Base-by-base conservation (phyloP, 495 filamentous ascomycete species). In the Cryomyces antarcticus region DNA sequence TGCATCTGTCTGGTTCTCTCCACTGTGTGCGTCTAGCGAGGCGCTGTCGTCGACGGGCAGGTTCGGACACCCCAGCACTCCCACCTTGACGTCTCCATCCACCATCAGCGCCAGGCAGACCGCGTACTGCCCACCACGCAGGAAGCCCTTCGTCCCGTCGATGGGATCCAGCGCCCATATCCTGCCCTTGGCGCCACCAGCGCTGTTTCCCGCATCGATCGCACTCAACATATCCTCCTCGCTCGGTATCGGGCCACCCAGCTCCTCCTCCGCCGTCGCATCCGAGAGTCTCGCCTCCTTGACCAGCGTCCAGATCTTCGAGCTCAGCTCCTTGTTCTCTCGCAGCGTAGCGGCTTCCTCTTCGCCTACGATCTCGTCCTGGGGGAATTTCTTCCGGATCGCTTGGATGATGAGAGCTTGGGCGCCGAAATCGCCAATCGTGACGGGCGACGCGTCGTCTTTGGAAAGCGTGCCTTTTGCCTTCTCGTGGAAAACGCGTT, bases 81-180 rank as follows among this genome's bases (percentile, higher is more conserved):
- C 89, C 41, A 92, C 83, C 56, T 88, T 87, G 47, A 94, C 84
- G 39, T 92, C 77, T n/a, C 88, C 89, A 49, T 95, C 84, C 29
- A 84, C 82, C 52, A 99, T 80, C 52, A 99, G 62, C 30, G 72
- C 89, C 1, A 99, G 70, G 58, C 86, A 93, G 29, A 99, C 83
- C 24, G 89, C 89, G 56, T 99, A 99, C 62, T 99, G 89, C 12
- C 84, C 89, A n/a, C 92, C 92, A 39, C 89, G 71, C 41, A 99
- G 67, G 63, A 99, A 99, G 28, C 89, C 89, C 60, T 92, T 89
- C 43, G 89, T 99, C 38, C 89, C 89, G 59, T 99, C 89, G 46
- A 99, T 93, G 33, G 89, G 89, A 62, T 99, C 89, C 39, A 99
- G 68, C 13, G 89, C 82, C 89, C 89, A 99, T 60, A 95, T 84